Evolutionary conservation across 768 basidiomycete species (phyloP).

Genomic region (Mrakia hoshinonis): DNA sequence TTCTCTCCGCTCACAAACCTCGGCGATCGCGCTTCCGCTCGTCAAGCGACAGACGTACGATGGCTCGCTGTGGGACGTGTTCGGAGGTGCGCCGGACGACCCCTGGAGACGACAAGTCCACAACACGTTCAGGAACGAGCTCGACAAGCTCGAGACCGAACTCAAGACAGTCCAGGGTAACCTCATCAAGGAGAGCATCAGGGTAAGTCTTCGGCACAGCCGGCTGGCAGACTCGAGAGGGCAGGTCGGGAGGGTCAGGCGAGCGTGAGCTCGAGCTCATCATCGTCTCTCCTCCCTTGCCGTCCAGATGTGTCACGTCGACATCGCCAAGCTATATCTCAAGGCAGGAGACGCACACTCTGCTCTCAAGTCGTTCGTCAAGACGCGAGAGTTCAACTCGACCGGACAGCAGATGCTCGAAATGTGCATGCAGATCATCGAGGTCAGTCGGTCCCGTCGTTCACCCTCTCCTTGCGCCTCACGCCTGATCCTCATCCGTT

Average conservation of each 20-base stretch:
- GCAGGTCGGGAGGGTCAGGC: not conserved
- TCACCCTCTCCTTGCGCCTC: not conserved
- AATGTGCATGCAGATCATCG: conserved; percentile 53
- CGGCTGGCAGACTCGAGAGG: not conserved
- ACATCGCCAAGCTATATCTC: conserved; percentile 71
- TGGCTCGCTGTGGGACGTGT: not conserved
- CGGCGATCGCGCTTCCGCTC: conserved; percentile 23
- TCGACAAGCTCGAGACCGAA: conserved; percentile 80
- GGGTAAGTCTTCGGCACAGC: conserved; percentile 49
- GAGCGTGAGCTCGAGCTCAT: conserved; percentile 4
- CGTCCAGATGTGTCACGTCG: conserved; percentile 78
- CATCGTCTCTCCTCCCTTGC: conserved; percentile 29
- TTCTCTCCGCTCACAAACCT: conserved; percentile 41
- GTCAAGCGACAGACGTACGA: conserved; percentile 26
- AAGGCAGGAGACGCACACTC: conserved; percentile 60
- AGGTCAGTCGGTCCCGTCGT: conserved; percentile 36
- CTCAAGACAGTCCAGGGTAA: conserved; percentile 90
- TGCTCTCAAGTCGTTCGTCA: conserved; percentile 75
- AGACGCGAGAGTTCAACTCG: conserved; percentile 84
- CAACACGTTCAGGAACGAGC: conserved; percentile 62
- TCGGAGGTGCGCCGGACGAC: conserved; percentile 10
- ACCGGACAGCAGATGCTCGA: conserved; percentile 87
- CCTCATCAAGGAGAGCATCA: conserved; percentile 97
- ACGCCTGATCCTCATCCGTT: not conserved
- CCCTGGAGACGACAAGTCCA: conserved; percentile 63